phyloP scores from a whole-genome alignment of 192 early-diverging fungal species.

The Coemansia sp. region DNA sequence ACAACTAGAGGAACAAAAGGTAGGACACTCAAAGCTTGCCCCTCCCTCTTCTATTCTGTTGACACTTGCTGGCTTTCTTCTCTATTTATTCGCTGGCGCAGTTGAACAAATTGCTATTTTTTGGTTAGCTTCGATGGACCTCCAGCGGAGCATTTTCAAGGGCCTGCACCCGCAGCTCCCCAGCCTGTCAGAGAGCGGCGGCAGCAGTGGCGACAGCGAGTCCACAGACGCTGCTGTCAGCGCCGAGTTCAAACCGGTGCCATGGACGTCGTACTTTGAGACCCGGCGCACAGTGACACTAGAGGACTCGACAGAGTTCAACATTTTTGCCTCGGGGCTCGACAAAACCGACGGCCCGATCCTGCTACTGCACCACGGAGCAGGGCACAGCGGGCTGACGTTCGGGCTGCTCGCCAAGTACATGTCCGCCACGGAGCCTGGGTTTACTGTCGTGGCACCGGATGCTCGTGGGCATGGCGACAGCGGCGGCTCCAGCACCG shows the following conservation, averaged over 20 bases:
- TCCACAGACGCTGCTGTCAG: too few relatives aligned
- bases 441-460: slow-evolving; percentile 50
- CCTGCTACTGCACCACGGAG: slow-evolving; percentile 81
- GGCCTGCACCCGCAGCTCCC: background rate
- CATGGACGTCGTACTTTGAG: slow-evolving; percentile 57
- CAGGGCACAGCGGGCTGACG: slow-evolving; percentile 60
- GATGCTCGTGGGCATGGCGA: slow-evolving; percentile 73
- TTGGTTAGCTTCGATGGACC: background rate
- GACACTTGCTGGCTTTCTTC: too few relatives aligned
- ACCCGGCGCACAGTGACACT: slow-evolving; percentile 25
- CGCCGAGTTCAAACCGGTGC: slow-evolving; percentile 29
- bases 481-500: slow-evolving; percentile 37
- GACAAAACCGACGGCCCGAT: slow-evolving; percentile 43
- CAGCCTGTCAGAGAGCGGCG: too few relatives aligned
- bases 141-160: background rate
- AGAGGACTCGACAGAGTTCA: slow-evolving; percentile 43
- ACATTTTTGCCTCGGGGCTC: slow-evolving; percentile 30
- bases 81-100: too few relatives aligned
- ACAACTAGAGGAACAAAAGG: too few relatives aligned
- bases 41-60: too few relatives aligned
- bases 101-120: background rate
- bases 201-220: too few relatives aligned
- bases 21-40: too few relatives aligned
- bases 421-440: slow-evolving; percentile 40
- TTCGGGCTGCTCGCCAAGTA: slow-evolving; percentile 59